Percentiles rank a stretch among this genome's conserved stretches.
Evolutionary conservation across 2,329 filamentous ascomycete species (phyloP).

Genomic region (Cordyceps tenuipes): DNA sequence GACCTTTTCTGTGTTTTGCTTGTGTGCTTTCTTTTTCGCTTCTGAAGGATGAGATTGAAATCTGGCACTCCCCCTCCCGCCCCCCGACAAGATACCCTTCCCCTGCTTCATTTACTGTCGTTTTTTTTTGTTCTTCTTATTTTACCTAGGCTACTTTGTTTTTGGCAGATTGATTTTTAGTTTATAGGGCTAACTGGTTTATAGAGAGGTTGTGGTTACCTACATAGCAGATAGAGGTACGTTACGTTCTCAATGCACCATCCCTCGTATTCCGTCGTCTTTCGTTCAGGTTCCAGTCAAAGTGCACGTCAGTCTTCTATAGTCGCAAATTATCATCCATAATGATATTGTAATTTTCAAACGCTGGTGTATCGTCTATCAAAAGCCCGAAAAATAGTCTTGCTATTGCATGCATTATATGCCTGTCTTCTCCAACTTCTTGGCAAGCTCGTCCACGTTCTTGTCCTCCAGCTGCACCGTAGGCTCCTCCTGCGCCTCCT

Average conservation of each 20-base stretch:
- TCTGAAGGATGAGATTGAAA: not conserved
- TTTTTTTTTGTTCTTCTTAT: not conserved
- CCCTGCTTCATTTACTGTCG: not conserved
- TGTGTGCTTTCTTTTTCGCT: not conserved
- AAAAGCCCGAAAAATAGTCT: not conserved
- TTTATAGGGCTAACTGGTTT: not conserved
- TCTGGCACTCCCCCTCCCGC: not conserved
- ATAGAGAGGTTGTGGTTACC: not conserved
- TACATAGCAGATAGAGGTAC: not conserved
- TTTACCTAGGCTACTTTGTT: not conserved
- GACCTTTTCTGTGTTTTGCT: not conserved
- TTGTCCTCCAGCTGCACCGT: conserved; percentile 63
- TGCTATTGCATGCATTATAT: conserved; percentile 30
- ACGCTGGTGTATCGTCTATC: conserved; percentile 21
- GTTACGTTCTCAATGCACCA: conserved; percentile 3
- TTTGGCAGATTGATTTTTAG: not conserved
- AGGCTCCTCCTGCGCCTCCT: conserved; percentile 65
- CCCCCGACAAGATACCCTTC: not conserved
- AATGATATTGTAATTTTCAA: conserved; percentile 14
- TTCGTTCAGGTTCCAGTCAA: not conserved
- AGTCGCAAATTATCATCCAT: conserved; percentile 10
- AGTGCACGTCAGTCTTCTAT: not conserved
- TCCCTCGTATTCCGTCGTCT: not conserved
- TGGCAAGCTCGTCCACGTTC: conserved; percentile 73
- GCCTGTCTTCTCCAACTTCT: conserved; percentile 63